Evolutionary conservation across 2,329 filamentous ascomycete genomes (phyloP).

Genomic region (Didymosphaeria variabile): DNA sequence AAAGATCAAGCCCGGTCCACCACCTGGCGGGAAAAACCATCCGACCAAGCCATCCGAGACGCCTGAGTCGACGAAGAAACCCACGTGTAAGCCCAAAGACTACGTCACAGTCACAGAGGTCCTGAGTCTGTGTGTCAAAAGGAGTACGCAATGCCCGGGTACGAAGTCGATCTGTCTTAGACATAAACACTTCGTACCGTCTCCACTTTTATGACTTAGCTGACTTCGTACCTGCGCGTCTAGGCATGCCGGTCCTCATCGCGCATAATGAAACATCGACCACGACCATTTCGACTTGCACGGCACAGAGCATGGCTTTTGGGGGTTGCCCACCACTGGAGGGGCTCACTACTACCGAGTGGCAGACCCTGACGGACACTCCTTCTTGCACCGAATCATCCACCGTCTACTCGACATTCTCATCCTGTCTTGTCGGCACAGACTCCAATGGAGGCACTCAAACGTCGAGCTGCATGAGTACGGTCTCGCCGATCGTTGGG

Average conservation of each 20-base stretch:
- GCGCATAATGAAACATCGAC: neutral
- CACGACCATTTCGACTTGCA: neutral
- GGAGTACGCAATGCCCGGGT: no score
- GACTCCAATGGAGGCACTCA: neutral
- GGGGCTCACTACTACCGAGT: neutral
- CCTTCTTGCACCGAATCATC: neutral
- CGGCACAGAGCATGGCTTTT: neutral
- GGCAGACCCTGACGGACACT: neutral
- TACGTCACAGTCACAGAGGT: constrained; percentile 3
- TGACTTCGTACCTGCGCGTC: no score
- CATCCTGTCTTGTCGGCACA: neutral
- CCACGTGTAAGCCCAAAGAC: neutral
- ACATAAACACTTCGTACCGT: no score
- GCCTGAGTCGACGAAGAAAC: neutral
- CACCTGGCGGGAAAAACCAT: neutral
- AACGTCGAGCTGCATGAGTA: neutral
- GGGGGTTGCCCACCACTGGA: neutral
- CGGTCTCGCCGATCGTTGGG: neutral
- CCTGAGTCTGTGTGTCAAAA: neutral
- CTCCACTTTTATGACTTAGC: no score
- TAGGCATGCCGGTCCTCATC: neutral
- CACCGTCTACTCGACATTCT: neutral
- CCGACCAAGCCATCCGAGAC: neutral
- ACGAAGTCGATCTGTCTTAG: no score
- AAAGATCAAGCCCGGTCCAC: neutral